Evolutionary conservation across 1,284 basidiomycete genomes (phyloP), one percentile per base, ranked within the genome.

Genomic region (Cryptococcus sp.): DNA sequence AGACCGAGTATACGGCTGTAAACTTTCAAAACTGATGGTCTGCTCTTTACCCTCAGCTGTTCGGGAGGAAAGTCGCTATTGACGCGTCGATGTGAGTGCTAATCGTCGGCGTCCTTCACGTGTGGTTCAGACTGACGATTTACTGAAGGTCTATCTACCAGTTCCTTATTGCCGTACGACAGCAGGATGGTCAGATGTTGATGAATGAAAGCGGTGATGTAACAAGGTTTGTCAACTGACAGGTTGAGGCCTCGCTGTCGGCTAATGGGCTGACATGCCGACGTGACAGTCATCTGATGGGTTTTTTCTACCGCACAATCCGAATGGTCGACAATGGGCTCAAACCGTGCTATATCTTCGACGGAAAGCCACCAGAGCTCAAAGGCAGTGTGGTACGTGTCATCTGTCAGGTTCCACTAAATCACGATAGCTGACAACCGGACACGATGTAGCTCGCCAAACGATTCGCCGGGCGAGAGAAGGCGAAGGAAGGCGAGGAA

Each of bases 241-340:
- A 16, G 40, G 49, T 20, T 18, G 37, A 21, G 50, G 20, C 44
- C 35, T 47, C 38, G 54, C 15, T n/a, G n/a, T n/a, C 33, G 18
- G 52, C 38, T 43, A n/a, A 49, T 18, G 4, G 40, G 33, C 33
- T 38, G 21, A n/a, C 37, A 44, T 15, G 44, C 1, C 13, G 44
- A 8, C 37, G 38, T 11, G 12, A 28, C 57, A 87, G 92, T 78
- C 95, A 98, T 78, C 81, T 98, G 16, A 97, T 98, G 89, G 95
- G 95, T 0, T 90, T 98, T 78, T 98, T 98, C 79, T 98, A 98
- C 72, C 85, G 95, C 35, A 96, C 93, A 0, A 90, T 97, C 59
- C 85, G 96, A 21, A 98, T 98, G 79, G 91, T 96, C n/a, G 96
- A 99, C 77, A 92, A 96, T 66, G 96, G 96, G 4, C 93, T 98